Evolutionary conservation across 192 early-diverging fungal genomes (phyloP).

Genomic region (Podila horticola): DNA sequence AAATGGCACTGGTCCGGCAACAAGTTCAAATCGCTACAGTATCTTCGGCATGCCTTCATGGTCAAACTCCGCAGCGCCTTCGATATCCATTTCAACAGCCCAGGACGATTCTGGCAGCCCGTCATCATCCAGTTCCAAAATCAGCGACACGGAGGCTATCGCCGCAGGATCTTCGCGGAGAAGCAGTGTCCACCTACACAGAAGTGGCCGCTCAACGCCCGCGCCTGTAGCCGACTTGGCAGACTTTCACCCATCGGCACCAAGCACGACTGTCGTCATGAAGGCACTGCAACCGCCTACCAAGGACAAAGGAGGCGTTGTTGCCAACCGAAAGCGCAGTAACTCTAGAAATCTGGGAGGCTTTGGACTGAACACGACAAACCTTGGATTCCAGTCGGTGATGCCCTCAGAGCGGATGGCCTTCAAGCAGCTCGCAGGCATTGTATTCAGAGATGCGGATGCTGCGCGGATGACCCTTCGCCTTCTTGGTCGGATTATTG

Average conservation of each 20-base stretch:
- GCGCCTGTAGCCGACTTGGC: neutral
- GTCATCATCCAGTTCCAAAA: neutral
- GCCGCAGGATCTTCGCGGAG: conserved; percentile 22
- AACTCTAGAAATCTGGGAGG: conserved; percentile 55
- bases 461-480: conserved; percentile 54
- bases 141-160: conserved; percentile 21
- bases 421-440: conserved; percentile 47
- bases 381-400: conserved; percentile 41
- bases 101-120: conserved; percentile 10
- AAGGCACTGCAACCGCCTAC: neutral
- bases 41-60: conserved; percentile 48
- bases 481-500: conserved; percentile 38
- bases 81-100: conserved; percentile 26
- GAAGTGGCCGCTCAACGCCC: conserved; percentile 26
- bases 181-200: conserved; percentile 21
- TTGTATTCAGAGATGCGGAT: conserved; percentile 52
- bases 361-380: conserved; percentile 51
- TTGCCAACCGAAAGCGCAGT: conserved; percentile 47
- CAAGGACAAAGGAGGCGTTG: conserved; percentile 14
- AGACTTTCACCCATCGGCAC: conserved; percentile 4
- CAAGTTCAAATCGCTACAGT: conserved; percentile 21
- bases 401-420: conserved; percentile 35
- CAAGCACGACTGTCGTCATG: neutral
- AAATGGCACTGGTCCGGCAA: conserved; percentile 1
- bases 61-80: conserved; percentile 19